These are phyloP conservation scores for Trypanosoma platydactyli DNA, from an alignment of 208 protist species.

Conservation along the genomic window DNA sequence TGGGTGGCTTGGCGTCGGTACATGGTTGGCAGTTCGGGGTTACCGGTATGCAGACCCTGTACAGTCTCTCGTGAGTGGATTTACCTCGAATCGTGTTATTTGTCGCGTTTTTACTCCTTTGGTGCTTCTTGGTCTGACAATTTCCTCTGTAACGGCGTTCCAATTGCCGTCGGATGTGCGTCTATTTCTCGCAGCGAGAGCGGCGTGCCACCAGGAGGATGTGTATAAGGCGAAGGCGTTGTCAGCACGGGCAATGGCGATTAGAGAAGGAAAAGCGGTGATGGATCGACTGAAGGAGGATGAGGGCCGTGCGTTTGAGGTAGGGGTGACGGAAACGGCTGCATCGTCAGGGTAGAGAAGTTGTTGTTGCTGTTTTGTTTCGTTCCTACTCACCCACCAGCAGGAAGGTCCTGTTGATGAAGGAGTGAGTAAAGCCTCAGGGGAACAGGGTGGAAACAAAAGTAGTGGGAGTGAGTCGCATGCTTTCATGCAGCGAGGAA, in stretches of 20 bases:
- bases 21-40: conserved; percentile 65
- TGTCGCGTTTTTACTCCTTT: conserved; percentile 66
- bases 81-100: conserved; percentile 39
- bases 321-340: background rate
- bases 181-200: conserved; percentile 31
- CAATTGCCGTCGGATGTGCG: conserved; percentile 61
- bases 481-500: too few relatives aligned
- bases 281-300: conserved; percentile 29
- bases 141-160: conserved; percentile 39
- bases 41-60: conserved; percentile 68
- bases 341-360: background rate
- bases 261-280: conserved; percentile 38
- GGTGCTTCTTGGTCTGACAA: conserved; percentile 52
- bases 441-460: too few relatives aligned
- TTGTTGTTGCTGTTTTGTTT: background rate
- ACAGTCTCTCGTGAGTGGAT: conserved; percentile 58
- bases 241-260: conserved; percentile 31
- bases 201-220: conserved; percentile 32
- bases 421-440: too few relatives aligned
- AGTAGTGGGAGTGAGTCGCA: too few relatives aligned
- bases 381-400: too few relatives aligned
- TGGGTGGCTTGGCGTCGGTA: conserved; percentile 57
- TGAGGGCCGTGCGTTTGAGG: conserved; percentile 24
- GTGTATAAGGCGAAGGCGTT: conserved; percentile 44
- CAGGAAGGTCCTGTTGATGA: too few relatives aligned